Percentiles rank a stretch among this genome's conserved stretches.
These are phyloP conservation scores for Debaryomyces castellii DNA, from an alignment of 805 yeast genomes.

Conservation along the genomic window DNA sequence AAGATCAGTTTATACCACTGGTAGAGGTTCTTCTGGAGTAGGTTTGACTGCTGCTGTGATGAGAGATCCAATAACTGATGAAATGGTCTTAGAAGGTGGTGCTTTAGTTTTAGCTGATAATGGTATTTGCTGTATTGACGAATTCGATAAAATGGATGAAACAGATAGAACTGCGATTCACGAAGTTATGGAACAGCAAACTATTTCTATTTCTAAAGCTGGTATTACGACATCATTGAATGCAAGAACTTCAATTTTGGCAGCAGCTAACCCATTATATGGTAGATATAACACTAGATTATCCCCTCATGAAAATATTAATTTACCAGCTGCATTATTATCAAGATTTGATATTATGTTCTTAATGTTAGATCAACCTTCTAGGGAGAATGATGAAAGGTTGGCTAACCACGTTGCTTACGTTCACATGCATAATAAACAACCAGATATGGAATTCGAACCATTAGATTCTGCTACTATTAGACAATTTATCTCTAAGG, in stretches of 20 bases:
- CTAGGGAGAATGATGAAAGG: constrained; percentile 74
- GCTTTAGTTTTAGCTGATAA: constrained; percentile 95
- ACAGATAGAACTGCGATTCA: constrained; percentile 95
- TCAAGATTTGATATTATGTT: constrained; percentile 93
- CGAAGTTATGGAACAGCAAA: constrained; percentile 99
- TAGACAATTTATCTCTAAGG: constrained; percentile 84
- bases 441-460: constrained; percentile 73
- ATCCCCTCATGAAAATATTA: constrained; percentile 93
- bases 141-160: constrained; percentile 98
- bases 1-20: constrained; percentile 95
- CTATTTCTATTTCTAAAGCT: constrained; percentile 95
- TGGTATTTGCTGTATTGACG: constrained; percentile 98
- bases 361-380: constrained; percentile 81
- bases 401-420: constrained; percentile 92
- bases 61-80: constrained; percentile 99
- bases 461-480: constrained; percentile 79
- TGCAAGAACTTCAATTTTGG: constrained; percentile 92
- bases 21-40: constrained; percentile 98
- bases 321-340: constrained; percentile 91
- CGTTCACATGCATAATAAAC: constrained; percentile 90
- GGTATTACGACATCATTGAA: constrained; percentile 95
- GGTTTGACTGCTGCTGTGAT: constrained; percentile 98
- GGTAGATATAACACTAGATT: constrained; percentile 90
- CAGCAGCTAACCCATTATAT: constrained; percentile 97
- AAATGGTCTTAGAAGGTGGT: constrained; percentile 97